These are phyloP conservation scores for Podospora bellae-mahoneyi DNA, from an alignment of 495 filamentous ascomycete species.

Conservation along the genomic window DNA sequence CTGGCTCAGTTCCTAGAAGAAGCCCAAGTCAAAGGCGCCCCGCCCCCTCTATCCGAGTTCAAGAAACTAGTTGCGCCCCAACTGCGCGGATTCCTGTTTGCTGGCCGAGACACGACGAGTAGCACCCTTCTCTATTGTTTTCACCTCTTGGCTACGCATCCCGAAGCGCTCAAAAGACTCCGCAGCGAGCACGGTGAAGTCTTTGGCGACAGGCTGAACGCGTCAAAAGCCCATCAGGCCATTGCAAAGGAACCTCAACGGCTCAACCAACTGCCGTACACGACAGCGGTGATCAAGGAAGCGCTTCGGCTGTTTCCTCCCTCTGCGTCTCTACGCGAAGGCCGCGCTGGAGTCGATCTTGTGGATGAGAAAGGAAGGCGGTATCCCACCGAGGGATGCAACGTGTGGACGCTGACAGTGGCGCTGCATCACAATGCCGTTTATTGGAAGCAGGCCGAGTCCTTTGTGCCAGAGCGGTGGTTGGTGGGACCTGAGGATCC, in stretches of 20 bases:
- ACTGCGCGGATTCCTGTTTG: slow-evolving; percentile 41
- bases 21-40: neutral
- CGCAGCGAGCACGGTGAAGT: slow-evolving; percentile 43
- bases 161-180: slow-evolving; percentile 30
- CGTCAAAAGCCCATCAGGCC: no score
- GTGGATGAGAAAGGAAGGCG: neutral
- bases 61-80: slow-evolving; percentile 19
- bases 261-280: slow-evolving; percentile 2
- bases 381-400: neutral
- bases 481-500: neutral
- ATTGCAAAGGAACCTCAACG: no score
- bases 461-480: neutral
- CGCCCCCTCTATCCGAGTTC: slow-evolving; percentile 7
- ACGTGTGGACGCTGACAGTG: neutral
- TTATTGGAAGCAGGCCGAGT: neutral
- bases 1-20: slow-evolving; percentile 16
- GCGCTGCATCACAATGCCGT: slow-evolving; percentile 1
- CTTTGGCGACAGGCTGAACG: slow-evolving; percentile 28
- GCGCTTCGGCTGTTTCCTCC: neutral
- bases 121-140: slow-evolving; percentile 35
- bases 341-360: neutral
- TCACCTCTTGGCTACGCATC: slow-evolving; percentile 40
- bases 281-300: slow-evolving; percentile 9
- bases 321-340: neutral
- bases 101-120: slow-evolving; percentile 44